These are phyloP conservation scores for Nicotiana sylvestris DNA, from an alignment of 257 asterid species.

Conservation along the genomic window DNA sequence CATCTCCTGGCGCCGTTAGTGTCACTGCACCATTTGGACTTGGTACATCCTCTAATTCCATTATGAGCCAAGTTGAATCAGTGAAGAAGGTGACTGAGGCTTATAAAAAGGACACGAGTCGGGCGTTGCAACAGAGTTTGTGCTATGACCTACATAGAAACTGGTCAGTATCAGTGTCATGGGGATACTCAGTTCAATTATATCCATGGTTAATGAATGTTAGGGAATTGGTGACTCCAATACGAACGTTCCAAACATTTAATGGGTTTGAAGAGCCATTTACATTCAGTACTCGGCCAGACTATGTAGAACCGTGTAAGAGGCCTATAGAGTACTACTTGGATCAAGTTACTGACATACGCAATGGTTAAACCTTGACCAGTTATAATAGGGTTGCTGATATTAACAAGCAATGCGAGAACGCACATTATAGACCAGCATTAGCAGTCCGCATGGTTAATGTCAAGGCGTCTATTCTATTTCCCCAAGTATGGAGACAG, in stretches of 20 bases:
- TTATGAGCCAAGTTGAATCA: background rate
- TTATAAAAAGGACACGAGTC: background rate
- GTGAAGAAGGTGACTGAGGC: background rate
- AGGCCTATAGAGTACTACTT: background rate
- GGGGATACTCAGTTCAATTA: too few relatives aligned
- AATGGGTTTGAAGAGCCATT: background rate
- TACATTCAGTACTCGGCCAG: background rate
- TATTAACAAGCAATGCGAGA: background rate
- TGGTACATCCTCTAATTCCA: background rate
- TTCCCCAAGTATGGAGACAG: conserved; percentile 6
- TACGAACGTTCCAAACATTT: conserved; percentile 8
- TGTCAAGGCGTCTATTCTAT: background rate
- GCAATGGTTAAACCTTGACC: too few relatives aligned
- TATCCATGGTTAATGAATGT: too few relatives aligned
- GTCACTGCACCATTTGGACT: conserved; percentile 12
- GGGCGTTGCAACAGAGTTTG: conserved; percentile 1
- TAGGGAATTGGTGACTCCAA: conserved; percentile 9
- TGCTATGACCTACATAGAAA: conserved; percentile 7
- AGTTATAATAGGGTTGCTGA: background rate
- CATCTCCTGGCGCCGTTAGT: conserved; percentile 11
- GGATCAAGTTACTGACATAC: too few relatives aligned
- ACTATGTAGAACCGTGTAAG: background rate
- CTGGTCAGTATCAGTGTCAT: conserved; percentile 3
- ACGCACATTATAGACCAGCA: background rate
- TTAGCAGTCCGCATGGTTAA: background rate